Percentiles rank a stretch among this genome's conserved stretches.
Conservation (phyloP, 2,329 filamentous ascomycete species). For the Epichloe coenophiala region DNA sequence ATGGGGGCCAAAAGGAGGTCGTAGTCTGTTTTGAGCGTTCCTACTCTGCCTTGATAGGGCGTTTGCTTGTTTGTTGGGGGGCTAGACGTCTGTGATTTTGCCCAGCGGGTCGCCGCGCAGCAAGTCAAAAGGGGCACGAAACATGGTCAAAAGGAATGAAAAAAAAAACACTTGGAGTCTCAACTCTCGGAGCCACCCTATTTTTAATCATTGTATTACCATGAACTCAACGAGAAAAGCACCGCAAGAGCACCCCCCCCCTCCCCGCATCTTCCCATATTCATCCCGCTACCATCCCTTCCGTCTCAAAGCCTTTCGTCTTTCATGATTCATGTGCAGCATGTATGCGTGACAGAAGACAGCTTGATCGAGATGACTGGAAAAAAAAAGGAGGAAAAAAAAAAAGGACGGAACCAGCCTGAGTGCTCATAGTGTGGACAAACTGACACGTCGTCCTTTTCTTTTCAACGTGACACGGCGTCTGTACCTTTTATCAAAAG, state of each 20-base stretch:
- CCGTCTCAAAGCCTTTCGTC: background rate
- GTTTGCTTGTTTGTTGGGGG: background rate
- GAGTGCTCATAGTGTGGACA: background rate
- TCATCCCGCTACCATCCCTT: background rate
- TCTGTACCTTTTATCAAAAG: background rate
- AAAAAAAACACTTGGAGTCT: too few species aligned
- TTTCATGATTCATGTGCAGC: conserved; percentile 1
- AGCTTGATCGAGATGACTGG: background rate
- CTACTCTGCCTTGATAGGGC: too few species aligned
- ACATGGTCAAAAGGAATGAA: background rate
- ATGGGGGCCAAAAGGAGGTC: conserved; percentile 57
- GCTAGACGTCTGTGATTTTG: too few species aligned
- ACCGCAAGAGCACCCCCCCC: background rate
- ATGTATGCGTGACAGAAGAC: background rate
- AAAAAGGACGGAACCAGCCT: background rate
- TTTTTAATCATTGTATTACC: background rate
- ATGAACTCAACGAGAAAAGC: background rate
- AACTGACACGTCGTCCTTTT: too few species aligned
- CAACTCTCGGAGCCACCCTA: too few species aligned
- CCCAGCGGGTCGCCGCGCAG: too few species aligned
- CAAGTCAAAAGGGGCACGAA: too few species aligned
- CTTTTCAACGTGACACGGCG: too few species aligned
- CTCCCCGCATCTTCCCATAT: too few species aligned
- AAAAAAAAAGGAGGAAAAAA: background rate
- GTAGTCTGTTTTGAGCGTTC: conserved; percentile 6